Conservation (phyloP, 106 monocot genomes). For the Phalaenopsis aphrodite region DNA sequence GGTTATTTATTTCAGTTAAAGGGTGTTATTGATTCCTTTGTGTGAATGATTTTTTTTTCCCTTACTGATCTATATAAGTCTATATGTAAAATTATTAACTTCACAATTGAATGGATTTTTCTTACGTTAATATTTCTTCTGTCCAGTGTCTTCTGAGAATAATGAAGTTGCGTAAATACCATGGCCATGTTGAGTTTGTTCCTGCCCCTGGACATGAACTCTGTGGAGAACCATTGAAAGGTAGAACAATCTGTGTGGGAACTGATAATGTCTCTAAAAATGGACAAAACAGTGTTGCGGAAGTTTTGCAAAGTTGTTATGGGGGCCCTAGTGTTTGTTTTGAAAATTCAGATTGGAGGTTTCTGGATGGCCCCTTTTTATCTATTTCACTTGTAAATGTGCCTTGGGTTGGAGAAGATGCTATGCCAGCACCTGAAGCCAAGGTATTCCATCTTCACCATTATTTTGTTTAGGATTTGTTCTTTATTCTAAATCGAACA, state of each 20-base stretch:
- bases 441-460: slow-evolving; percentile 36
- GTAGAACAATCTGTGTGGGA: background rate
- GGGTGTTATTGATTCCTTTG: background rate
- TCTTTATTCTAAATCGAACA: background rate
- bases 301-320: slow-evolving; percentile 28
- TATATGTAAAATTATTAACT: background rate
- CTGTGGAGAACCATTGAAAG: slow-evolving; percentile 36
- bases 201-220: slow-evolving; percentile 71
- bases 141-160: slow-evolving; percentile 43
- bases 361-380: slow-evolving; percentile 65
- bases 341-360: slow-evolving; percentile 55
- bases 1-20: background rate
- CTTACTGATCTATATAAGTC: background rate
- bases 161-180: slow-evolving; percentile 53
- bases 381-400: slow-evolving; percentile 68
- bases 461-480: background rate
- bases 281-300: background rate
- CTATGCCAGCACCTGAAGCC: slow-evolving; percentile 73
- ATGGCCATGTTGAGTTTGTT: slow-evolving; percentile 46
- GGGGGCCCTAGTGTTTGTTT: slow-evolving; percentile 36
- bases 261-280: background rate
- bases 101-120: background rate
- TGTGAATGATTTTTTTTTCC: background rate
- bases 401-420: slow-evolving; percentile 49
- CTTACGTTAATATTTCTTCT: background rate